A percentile compares a stretch with the other conserved stretches of the same genome.
These are phyloP conservation scores for Colletotrichum sansevieriae DNA, from an alignment of 2,329 filamentous ascomycete species.

Conservation along the genomic window DNA sequence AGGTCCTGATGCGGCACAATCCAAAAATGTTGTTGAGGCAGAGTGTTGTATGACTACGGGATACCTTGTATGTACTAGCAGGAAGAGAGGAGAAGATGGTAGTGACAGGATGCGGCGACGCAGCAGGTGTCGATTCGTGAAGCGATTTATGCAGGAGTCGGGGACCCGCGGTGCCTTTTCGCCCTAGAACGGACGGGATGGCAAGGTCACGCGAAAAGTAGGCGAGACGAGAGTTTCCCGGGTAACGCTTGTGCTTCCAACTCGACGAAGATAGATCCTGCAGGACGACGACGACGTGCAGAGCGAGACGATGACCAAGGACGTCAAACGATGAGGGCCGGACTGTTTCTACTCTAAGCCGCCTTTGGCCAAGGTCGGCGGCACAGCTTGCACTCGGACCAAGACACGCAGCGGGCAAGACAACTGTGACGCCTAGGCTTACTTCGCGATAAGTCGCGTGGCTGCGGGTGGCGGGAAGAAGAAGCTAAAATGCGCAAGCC, in stretches of 20 bases:
- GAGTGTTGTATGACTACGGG: constrained; percentile 12
- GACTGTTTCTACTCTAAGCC: constrained; percentile 2
- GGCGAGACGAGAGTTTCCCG: constrained; percentile 9
- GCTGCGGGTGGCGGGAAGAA: constrained; percentile 4
- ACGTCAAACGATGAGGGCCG: background rate
- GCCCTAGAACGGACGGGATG: background rate
- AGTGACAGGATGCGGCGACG: constrained; percentile 15
- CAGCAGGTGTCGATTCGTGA: constrained; percentile 10
- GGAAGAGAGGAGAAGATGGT: constrained; percentile 21
- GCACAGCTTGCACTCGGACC: constrained; percentile 6
- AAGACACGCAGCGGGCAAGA: constrained; percentile 28
- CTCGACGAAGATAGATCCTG: background rate
- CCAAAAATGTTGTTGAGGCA: constrained; percentile 1
- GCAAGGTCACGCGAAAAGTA: background rate
- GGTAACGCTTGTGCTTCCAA: background rate
- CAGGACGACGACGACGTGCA: constrained; percentile 15
- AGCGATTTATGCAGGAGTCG: constrained; percentile 28
- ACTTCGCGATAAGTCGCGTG: constrained; percentile 20
- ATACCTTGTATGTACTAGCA: constrained; percentile 12
- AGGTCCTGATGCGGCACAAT: constrained; percentile 5
- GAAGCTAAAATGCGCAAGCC: constrained; percentile 15
- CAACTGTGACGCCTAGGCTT: constrained; percentile 4
- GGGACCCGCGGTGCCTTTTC: constrained; percentile 23
- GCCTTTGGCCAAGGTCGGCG: constrained; percentile 20
- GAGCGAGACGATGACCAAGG: constrained; percentile 6